Base-by-base conservation (phyloP, 1,139 yeast genomes). In the Kurtzmaniella quercitrusa region DNA sequence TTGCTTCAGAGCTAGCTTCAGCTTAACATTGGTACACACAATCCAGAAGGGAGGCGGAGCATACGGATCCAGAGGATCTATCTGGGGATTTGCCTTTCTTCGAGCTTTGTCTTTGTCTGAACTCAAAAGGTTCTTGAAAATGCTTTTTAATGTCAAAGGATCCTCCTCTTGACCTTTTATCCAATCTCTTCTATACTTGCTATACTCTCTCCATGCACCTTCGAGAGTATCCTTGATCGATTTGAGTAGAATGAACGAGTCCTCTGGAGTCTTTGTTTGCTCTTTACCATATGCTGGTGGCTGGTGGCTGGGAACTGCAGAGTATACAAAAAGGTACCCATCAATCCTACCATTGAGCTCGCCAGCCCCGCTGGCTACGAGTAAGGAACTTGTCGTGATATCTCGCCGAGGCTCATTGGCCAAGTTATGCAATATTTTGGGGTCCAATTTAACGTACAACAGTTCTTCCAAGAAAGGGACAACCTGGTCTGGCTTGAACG, bases 381-480 rank as follows among this genome's bases (percentile, higher is more conserved):
- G 61, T 45, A 85, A 59, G 3, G 90, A 86, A 46, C 79, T 81
- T 6, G 89, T 81, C 34, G 79, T 73, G 0, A 80, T 85, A 3
- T 83, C 81, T 46, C 70, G 64, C 37, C 88, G 60, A 1, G 89
- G 88, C 49, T 79, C 86, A 51, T 81, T 74, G 6, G 87, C 86
- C 40, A 85, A 64, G 42, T 84, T 83, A 41, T 72, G 73, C 34
- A 85, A 61, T 12, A 81, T 72, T 34, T 79, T 81, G 44, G 73
- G 75, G 40, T 82, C 85, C 38, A 85, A 58, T 48, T 80, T 73
- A 36, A 81, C 68, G 55, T 83, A 82, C 16, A 85, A 53, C 1
- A 90, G 82, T 2, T 83, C 82, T 53, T 85, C 93, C 33, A 85
- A 60, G 52, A 85, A 85, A 0, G 94, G 94, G 7, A 85, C 85